Evolutionary conservation across 345 rosid genomes (phyloP), one percentile per base, ranked within the genome.

Genomic region (Gossypium anomalum): DNA sequence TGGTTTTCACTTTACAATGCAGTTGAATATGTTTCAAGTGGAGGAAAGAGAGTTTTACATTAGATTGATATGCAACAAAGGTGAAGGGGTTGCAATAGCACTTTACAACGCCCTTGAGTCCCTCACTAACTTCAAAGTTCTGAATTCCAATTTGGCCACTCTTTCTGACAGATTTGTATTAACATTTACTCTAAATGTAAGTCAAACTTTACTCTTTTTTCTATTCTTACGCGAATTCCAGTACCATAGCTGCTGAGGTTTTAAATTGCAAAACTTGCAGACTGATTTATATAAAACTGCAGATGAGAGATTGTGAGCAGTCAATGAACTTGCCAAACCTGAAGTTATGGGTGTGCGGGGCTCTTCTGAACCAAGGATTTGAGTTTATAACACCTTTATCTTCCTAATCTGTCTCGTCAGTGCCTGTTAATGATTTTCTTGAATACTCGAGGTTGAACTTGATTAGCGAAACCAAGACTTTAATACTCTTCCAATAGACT

Each of bases 71-170:
- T 80, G 92, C 83, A 85, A 80, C 64, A 82, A 70, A 71, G 97
- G 88, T 65, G 78, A 79, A 76, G 89, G 93, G 29, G 87, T 88
- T 51, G 92, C 90, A 9, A 85, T 61, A 45, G 83, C 91, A 19
- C 94, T 94, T 6, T 92, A 87, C 74, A 85, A 80, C 78, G 90
- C 94, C 44, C 82, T 94, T 45, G 98, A 92, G 81, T 87, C 97
- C 13, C 88, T 94, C 10, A 81, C 87, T 17, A 78, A 78, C 77
- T 90, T 92, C 86, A 82, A 59, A 59, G 80, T 89, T 66, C 97
- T 87, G 14, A 94, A 81, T 86, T 87, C 94, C 16, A 94, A 89
- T 85, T 69, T 94, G 78, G 75, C 87, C 56, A 75, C 94, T 34
- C 75, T 71, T 58, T 79, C 89, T 5, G 94, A 89, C 3, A 82